Base-by-base conservation (phyloP, 2,329 filamentous ascomycete species). In the Chaetomium olivaceum region DNA sequence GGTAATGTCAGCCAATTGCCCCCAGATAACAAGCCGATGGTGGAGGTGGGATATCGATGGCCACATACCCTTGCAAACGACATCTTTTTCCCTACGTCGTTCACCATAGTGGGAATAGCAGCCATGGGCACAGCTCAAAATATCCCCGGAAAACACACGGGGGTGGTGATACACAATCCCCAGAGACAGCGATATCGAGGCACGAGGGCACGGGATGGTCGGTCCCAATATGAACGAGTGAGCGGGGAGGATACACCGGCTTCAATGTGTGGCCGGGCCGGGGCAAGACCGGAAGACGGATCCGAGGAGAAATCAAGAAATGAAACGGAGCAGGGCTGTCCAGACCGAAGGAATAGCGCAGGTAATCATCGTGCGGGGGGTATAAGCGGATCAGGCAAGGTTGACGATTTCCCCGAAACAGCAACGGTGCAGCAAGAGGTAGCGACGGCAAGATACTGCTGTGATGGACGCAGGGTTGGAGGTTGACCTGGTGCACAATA, bases 51-150 rank as follows among this genome's bases (percentile, higher is more conserved):
- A 43, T 23, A 16, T 23, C 21, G 58, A 55, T 21, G 43, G 58
- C 39, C 48, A 67, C 81, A 65, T 80, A 91, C 90, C 85, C 91
- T 92, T 78, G 90, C 90, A 82, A 93, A 93, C 52, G 90, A 91
- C 72, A 89, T 84, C 77, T 86, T 84, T 77, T 86, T 87, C 61
- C 80, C 79, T 63, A 79, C 70, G 70, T 84, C 82, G 68, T 81
- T 73, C 71, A 80, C 76, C 71, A 81, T 77, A 73, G 75, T 74
- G 64, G 80, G 79, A 63, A 80, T 75, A 56, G 81, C 78, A 68
- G 82, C 80, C 83, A 85, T 85, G 69, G 69, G 73, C 63, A 66
- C 62, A 67, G 66, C 64, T 69, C 70, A 72, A 68, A 63, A 70
- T 50, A 65, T 65, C n/a, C 58, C 29, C 63, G 62, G 16, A 56